A percentile compares a stretch with the other conserved stretches of the same genome.
These are phyloP conservation scores for Mesotaenium endlicherianum DNA, from an alignment of 139 green algal species.

Conservation along the genomic window DNA sequence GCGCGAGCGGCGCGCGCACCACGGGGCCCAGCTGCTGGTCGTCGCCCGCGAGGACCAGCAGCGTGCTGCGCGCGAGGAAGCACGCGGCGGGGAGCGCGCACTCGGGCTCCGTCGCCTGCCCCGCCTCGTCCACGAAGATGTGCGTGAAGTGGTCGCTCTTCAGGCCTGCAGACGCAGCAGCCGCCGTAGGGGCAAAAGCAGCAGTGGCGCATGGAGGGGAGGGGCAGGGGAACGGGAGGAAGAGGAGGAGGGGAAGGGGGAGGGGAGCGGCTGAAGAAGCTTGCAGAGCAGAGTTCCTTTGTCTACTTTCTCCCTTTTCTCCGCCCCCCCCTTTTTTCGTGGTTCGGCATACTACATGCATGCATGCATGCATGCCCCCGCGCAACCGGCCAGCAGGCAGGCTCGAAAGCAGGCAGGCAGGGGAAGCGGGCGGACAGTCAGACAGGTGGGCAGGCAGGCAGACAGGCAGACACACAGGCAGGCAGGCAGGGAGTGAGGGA, in stretches of 20 bases:
- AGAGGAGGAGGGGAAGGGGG: neutral
- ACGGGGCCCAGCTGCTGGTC: conserved; percentile 73
- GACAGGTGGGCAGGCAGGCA: too few species aligned
- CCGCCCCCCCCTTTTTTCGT: neutral
- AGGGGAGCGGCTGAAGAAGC: neutral
- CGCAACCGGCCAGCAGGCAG: too few species aligned
- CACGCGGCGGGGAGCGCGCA: neutral
- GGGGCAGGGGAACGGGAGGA: neutral
- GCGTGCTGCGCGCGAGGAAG: neutral
- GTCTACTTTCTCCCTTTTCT: neutral
- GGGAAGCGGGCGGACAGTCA: too few species aligned
- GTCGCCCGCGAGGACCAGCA: conserved; percentile 68
- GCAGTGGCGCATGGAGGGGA: neutral
- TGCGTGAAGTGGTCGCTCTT: conserved; percentile 55
- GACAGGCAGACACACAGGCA: neutral
- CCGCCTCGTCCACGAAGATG: conserved; percentile 52
- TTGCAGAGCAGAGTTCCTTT: neutral
- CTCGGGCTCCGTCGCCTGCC: conserved; percentile 45
- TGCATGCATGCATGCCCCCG: too few species aligned
- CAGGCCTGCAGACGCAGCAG: neutral
- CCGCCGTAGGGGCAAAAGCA: neutral
- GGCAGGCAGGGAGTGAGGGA: too few species aligned
- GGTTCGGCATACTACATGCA: too few species aligned
- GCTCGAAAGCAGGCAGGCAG: too few species aligned
- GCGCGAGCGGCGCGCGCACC: neutral